Evolutionary conservation across 148 eudicot species (phyloP), one percentile per base, ranked within the genome.

Genomic region (Persicaria tinctoria): DNA sequence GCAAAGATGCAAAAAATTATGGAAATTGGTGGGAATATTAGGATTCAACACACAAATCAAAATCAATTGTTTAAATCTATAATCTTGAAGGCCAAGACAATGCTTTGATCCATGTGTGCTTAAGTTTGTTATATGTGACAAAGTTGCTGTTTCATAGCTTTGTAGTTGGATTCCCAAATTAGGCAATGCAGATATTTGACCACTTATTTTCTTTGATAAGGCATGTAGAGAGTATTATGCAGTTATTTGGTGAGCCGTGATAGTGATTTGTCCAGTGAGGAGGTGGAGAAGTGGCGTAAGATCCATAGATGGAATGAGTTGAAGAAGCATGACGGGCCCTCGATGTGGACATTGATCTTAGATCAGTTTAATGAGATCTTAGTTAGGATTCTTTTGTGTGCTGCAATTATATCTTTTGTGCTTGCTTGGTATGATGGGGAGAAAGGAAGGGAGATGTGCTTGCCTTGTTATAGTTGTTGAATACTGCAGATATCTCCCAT

Each of bases 241-340:
- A 20, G 23, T 0, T 20, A 20, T 20, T 20, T 20, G 3, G 81
- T 74, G 38, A 47, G 47, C 14, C 63, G 54, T 9, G 49, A 14
- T 14, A 7, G 23, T 0, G 81, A 78, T 3, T 44, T 79, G 44
- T 51, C 27, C 12, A 45, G 44, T 41, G 72, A 46, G 44, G 81
- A 79, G 68, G 78, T 74, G 51, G 70, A 79, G 16, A 69, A 75
- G 1, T 56, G 74, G 53, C 74, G 46, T 20, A 45, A 60, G 44
- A 59, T 79, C 47, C 32, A 79, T 17, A 78, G 82, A 51, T 46
- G 3, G 45, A 79, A 79, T 63, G 82, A 79, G 6, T 23, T 79
- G 47, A 78, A 79, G 16, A 75, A 79, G 82, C 82, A 79, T 50
- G 82, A 79, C 1, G 82, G 82, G 9, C 82, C 78, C 13, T 79